These are phyloP conservation scores for Fusarium sarcochroum DNA, from an alignment of 2,329 filamentous ascomycete genomes.

Conservation along the genomic window DNA sequence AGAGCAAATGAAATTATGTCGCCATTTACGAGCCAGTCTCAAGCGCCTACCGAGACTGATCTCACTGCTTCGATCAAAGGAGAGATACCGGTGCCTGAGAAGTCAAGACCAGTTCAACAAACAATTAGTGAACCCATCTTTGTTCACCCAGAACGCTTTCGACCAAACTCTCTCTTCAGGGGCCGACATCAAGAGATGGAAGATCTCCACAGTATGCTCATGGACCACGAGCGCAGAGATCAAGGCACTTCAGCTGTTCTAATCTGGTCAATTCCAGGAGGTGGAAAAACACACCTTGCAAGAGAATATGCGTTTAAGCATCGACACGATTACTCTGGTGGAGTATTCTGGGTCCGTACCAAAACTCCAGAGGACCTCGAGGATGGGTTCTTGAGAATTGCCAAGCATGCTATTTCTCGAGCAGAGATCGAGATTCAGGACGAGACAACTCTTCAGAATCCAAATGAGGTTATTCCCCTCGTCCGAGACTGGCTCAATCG, in stretches of 20 bases:
- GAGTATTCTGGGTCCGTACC: constrained; percentile 45
- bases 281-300: constrained; percentile 45
- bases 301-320: constrained; percentile 46
- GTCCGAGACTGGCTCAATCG: constrained; percentile 43
- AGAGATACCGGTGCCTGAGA: constrained; percentile 10
- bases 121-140: constrained; percentile 32
- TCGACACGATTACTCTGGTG: constrained; percentile 40
- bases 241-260: constrained; percentile 45
- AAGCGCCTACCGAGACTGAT: constrained; percentile 6
- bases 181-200: constrained; percentile 35
- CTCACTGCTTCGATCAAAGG: constrained; percentile 3
- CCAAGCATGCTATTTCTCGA: constrained; percentile 34
- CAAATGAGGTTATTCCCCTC: constrained; percentile 28
- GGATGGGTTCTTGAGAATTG: constrained; percentile 45
- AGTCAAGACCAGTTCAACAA: constrained; percentile 1
- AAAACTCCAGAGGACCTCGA: constrained; percentile 47
- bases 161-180: constrained; percentile 43
- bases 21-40: constrained; percentile 40
- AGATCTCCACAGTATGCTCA: constrained; percentile 44
- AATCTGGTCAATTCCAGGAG: constrained; percentile 44
- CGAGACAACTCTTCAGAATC: constrained; percentile 37
- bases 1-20: constrained; percentile 62
- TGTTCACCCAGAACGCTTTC: constrained; percentile 45
- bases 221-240: constrained; percentile 34
- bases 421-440: constrained; percentile 28